Base-by-base conservation (phyloP, 2,329 filamentous ascomycete genomes). In the Neonectria punicea region DNA sequence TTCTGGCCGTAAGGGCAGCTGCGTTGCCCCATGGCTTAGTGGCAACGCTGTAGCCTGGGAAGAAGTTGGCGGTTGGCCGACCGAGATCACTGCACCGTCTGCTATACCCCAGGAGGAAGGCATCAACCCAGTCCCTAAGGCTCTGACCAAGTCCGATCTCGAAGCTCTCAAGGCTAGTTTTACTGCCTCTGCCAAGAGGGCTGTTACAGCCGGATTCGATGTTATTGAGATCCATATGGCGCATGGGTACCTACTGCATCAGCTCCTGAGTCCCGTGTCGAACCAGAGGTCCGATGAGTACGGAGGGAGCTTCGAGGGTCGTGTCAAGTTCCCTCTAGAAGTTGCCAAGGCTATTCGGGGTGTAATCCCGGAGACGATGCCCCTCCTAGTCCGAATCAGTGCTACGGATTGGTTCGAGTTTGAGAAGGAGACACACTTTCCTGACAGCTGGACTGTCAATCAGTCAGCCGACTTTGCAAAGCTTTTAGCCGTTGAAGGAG, bases 181-280 rank as follows among this genome's bases (percentile, higher is more conserved):
- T 93, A 86, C 78, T 85, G 81, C 2, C 83, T 81, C 85, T 0
- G 82, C 84, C 0, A 80, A 81, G 66, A 80, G 88, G n/a, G 85
- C 91, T 0, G 74, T 93, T 1, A 80, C 85, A 54, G 89, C 87
- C 1, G 92, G 92, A 0, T 87, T 91, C 67, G 89, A 92, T 73
- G 86, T 87, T 11, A 83, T 92, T 20, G 89, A 89, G 77, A 87
- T 96, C 55, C 92, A 95, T 80, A 86, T 85, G 68, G 92, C 92
- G 0, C 92, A 95, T 74, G 92, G 92, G 1, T 94, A 94, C 75
- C 84, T 94, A 1, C 79, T 94, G 0, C 88, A 89, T 75, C 79
- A 82, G 2, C 94, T 94, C 81, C 34, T 36, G 66, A 93, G 16
- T 89, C 87, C 1, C 91, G 91, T 0, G 84, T 85, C 47, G 22